Conservation (phyloP, 768 basidiomycete genomes). For the Suillus paluster region DNA sequence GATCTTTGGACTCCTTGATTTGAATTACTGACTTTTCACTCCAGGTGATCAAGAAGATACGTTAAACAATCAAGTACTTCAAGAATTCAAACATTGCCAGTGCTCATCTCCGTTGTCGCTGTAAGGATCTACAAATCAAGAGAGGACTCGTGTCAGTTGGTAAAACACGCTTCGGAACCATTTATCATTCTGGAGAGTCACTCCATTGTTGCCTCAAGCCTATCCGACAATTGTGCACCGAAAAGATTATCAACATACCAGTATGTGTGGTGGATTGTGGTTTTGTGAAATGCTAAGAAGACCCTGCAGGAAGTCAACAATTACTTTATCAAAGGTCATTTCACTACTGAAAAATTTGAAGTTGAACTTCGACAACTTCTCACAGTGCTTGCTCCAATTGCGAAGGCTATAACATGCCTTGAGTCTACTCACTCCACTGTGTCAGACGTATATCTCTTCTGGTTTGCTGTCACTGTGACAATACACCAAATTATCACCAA, state of each 20-base stretch:
- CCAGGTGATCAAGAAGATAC: neutral
- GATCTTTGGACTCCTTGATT: neutral
- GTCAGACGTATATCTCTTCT: neutral
- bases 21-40: neutral
- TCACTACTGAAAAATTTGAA: neutral
- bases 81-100: neutral
- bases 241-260: neutral
- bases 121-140: neutral
- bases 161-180: neutral
- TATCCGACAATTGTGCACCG: neutral
- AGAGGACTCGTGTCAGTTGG: neutral
- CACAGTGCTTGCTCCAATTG: neutral
- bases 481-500: neutral
- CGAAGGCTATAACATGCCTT: neutral
- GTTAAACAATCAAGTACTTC: neutral
- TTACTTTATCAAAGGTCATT: neutral
- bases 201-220: neutral
- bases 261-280: neutral
- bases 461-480: neutral
- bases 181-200: neutral
- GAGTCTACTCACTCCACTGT: neutral
- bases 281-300: too few relatives aligned
- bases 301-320: neutral
- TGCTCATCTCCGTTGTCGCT: neutral
- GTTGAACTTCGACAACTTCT: neutral